These are phyloP conservation scores for Globisporangium recalcitrans DNA, from an alignment of 352 stramenopile genomes.

Conservation along the genomic window DNA sequence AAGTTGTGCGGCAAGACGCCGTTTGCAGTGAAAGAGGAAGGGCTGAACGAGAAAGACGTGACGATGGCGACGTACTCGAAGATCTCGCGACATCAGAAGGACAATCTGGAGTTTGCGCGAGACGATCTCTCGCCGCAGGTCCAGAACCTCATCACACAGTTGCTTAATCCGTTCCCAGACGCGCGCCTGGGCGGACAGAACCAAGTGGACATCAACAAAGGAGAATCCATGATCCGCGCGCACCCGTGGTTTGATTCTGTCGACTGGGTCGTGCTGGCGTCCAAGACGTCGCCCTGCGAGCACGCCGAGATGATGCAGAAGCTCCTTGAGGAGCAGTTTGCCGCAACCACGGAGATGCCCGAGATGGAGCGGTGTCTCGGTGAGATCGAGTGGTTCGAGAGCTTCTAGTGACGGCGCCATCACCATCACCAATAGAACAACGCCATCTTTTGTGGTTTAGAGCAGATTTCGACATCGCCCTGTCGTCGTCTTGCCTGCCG, in stretches of 20 bases:
- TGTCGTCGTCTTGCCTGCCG: too few relatives aligned
- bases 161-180: conserved; percentile 72
- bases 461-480: neutral
- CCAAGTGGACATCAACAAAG: conserved; percentile 71
- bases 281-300: conserved; percentile 50
- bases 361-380: conserved; percentile 53
- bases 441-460: conserved; percentile 1
- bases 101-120: conserved; percentile 41
- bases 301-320: conserved; percentile 45
- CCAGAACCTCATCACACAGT: conserved; percentile 51
- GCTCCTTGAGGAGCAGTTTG: conserved; percentile 57
- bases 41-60: conserved; percentile 75
- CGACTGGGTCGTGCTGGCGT: conserved; percentile 73
- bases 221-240: conserved; percentile 70
- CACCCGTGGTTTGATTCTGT: conserved; percentile 77
- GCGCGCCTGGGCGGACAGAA: conserved; percentile 63
- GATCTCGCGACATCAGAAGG: conserved; percentile 73
- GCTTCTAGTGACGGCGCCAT: conserved; percentile 43
- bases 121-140: conserved; percentile 54
- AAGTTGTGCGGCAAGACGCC: conserved; percentile 83
- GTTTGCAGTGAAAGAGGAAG: conserved; percentile 66
- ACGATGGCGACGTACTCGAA: conserved; percentile 85
- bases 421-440: neutral
- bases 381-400: conserved; percentile 74
- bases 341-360: conserved; percentile 36